Evolutionary conservation across 176 grass and related monocot species (phyloP), one percentile per base, ranked within the genome.

Genomic region (Puccinellia tenuiflora): DNA sequence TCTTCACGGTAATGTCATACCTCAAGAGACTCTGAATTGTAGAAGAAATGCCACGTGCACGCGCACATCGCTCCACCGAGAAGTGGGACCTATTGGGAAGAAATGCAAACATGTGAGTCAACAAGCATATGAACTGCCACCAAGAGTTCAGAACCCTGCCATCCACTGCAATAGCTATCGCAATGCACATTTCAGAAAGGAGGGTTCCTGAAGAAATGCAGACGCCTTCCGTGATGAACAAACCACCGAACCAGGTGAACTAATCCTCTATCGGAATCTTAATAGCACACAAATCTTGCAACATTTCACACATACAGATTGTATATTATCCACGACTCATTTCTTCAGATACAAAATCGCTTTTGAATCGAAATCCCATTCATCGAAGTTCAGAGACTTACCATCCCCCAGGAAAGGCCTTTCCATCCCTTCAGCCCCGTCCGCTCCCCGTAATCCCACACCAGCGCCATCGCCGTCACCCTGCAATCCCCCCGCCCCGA

Each of bases 31-130:
- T 92, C 92, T 77, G 93, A 89, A 67, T 95, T 98, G 76, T 98
- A 98, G 82, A 98, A 98, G 91, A 98, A 95, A 90, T 98, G 92
- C 96, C 96, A 98, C 0, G 91, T 95, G 83, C 96, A 98, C 63
- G 91, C 93, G 25, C 93, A 98, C 59, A 98, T 85, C n/a, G 93
- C 96, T 85, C 96, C 96, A 73, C 96, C 96, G 24, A 95, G 96
- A 76, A 92, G 89, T 30, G 96, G 96, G 78, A 98, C 92, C 96
- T 98, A 61, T 54, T 48, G 30, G 28, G 42, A 26, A 92, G 57
- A 79, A 81, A 82, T 38, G 45, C n/a, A 83, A 21, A 68, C 22
- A 11, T 73, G 68, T 83, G 39, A 82, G 61, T 48, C n/a, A 80
- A 25, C 39, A 54, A 80, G 64, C 54, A 78, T 16, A 15, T 21